Base-by-base conservation (phyloP, 2,329 filamentous ascomycete genomes). In the Fusarium irregulare region DNA sequence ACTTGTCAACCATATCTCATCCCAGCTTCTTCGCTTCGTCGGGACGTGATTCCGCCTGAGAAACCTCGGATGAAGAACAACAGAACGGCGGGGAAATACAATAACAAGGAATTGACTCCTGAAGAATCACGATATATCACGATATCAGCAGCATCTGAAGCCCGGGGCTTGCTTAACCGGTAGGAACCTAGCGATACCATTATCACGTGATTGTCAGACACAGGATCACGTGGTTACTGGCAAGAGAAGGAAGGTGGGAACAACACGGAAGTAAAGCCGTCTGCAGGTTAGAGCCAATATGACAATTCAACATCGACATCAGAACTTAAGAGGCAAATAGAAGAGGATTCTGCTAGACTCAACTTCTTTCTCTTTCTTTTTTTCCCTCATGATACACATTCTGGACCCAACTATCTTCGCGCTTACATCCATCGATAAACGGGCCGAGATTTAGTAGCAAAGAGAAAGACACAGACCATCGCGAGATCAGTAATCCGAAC, bases 41-140 rank as follows among this genome's bases (percentile, higher is more conserved):
- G 71, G 71, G 49, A 67, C 71, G 71, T 70, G 27, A 56, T 51
- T 70, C 71, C 71, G 71, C 32, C 54, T 53, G 44, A 23, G 37
- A 40, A 58, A 28, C 32, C 34, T 59, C 28, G 59, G 49, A 34
- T 48, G 13, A 48, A 42, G 20, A 47, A 18, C 32, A 50, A 25
- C 12, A 42, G 21, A 18, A 30, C 54, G 56, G 53, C 53, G 46
- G 40, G 56, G 64, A 41, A 45, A 40, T 23, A 16, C 7, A 51
- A 12, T 47, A 58, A 45, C 10, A 49, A 23, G n/a, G 14, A 67
- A 46, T 27, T 28, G 30, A 23, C 10, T 34, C 44, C 34, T 28
- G n/a, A 40, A 40, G 47, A 14, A 41, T 45, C 44, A 45, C 23
- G 45, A 48, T 58, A 45, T 51, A 20, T 14, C 30, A 18, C 4